Percentiles rank a stretch among this genome's conserved stretches.
phyloP scores from a whole-genome alignment of 2,329 filamentous ascomycete species.

The Zarea fungicola region DNA sequence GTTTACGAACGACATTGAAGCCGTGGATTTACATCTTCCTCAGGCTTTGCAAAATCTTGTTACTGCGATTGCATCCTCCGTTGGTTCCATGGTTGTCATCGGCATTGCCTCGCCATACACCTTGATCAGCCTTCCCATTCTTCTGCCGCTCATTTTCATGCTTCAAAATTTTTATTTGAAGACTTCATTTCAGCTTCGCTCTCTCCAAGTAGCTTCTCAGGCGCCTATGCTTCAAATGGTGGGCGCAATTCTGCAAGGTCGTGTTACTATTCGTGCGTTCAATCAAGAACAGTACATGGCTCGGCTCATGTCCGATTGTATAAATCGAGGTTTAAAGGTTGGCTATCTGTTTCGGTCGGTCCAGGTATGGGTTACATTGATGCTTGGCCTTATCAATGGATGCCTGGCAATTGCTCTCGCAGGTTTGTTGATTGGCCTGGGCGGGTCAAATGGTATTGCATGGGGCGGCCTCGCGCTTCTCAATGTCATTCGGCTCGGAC shows the following conservation, averaged over 20 bases:
- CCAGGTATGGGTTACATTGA: not conserved
- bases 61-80: not conserved
- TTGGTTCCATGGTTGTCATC: conserved; percentile 4
- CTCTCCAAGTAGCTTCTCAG: conserved; percentile 1
- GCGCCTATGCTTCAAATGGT: conserved; percentile 3
- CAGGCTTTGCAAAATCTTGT: not conserved
- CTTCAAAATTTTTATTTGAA: not conserved
- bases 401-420: not conserved
- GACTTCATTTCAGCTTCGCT: not conserved
- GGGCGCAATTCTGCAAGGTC: not conserved
- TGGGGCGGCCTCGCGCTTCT: conserved; percentile 5
- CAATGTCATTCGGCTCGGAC: not conserved
- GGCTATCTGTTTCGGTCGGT: not conserved
- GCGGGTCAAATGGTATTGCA: not conserved
- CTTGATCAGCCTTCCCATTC: not conserved
- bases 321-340: not conserved
- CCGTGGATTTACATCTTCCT: conserved; percentile 2
- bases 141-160: not conserved
- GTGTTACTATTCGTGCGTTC: not conserved
- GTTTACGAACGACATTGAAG: conserved; percentile 1
- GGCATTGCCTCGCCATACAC: conserved; percentile 4
- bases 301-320: not conserved
- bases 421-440: not conserved
- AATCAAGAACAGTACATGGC: not conserved
- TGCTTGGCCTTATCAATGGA: not conserved